Percentiles rank a stretch among this genome's conserved stretches.
These are phyloP conservation scores for Fusarium musae DNA, from an alignment of 2,329 filamentous ascomycete genomes.

Conservation along the genomic window DNA sequence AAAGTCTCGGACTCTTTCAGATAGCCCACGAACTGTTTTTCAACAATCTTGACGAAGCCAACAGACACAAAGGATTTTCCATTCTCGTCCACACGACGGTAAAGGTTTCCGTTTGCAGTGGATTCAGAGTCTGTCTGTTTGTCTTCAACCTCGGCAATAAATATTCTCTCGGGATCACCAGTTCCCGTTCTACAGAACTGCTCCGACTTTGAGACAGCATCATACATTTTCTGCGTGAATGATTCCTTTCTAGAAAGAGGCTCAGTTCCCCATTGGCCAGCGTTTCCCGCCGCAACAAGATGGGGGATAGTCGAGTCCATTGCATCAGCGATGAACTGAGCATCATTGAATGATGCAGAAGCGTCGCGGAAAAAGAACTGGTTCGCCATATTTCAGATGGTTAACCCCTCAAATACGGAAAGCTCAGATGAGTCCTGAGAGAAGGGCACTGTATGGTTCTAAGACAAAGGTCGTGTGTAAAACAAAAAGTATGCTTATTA, in stretches of 20 bases:
- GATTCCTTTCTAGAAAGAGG: slow-evolving; percentile 41
- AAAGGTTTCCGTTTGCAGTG: slow-evolving; percentile 9
- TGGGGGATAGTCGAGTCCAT: slow-evolving; percentile 47
- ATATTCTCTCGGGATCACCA: slow-evolving; percentile 41
- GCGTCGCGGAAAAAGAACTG: slow-evolving; percentile 43
- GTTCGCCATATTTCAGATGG: slow-evolving; percentile 26
- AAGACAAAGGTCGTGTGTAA: not conserved
- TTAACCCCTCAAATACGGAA: not conserved
- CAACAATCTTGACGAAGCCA: slow-evolving; percentile 20
- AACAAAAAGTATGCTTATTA: slow-evolving; percentile 16
- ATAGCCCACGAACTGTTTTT: slow-evolving; percentile 17
- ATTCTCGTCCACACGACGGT: slow-evolving; percentile 27
- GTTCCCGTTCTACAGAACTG: slow-evolving; percentile 36
- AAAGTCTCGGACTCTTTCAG: slow-evolving; percentile 20
- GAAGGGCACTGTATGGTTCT: not conserved
- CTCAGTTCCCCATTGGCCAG: slow-evolving; percentile 45
- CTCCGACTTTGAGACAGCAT: slow-evolving; percentile 40
- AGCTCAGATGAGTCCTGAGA: not conserved
- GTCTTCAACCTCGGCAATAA: slow-evolving; percentile 44
- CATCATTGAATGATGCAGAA: slow-evolving; percentile 36
- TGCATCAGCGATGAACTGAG: slow-evolving; percentile 45
- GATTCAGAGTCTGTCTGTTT: slow-evolving; percentile 13
- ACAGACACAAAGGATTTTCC: slow-evolving; percentile 28
- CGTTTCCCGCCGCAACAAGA: slow-evolving; percentile 43
- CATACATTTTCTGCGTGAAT: slow-evolving; percentile 35